Evolutionary conservation across 768 basidiomycete genomes (phyloP).

Genomic region (Austroboletus festivus): DNA sequence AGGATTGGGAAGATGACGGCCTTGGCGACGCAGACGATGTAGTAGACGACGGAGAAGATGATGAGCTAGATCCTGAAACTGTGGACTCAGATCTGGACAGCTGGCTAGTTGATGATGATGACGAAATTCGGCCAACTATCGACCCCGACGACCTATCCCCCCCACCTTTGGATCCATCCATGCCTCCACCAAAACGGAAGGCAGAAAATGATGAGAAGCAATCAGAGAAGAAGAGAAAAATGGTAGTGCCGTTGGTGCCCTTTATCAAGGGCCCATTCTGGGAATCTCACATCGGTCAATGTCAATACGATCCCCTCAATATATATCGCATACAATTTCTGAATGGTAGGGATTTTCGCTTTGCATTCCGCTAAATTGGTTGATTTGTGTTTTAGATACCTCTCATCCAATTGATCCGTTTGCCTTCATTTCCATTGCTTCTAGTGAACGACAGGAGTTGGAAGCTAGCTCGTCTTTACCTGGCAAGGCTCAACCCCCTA

Average conservation of each 20-base stretch:
- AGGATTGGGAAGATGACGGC: conserved; percentile 93
- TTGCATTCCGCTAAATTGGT: conserved; percentile 3
- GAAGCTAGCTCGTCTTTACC: conserved; percentile 39
- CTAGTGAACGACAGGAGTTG: conserved; percentile 34
- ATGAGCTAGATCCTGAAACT: conserved; percentile 57
- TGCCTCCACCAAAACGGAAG: conserved; percentile 62
- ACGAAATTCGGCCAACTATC: conserved; percentile 53
- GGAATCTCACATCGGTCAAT: conserved; percentile 66
- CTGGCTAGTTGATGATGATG: conserved; percentile 60
- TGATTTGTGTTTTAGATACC: conserved; percentile 47
- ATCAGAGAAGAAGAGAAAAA: conserved; percentile 66
- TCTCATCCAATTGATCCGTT: conserved; percentile 77
- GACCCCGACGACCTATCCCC: conserved; percentile 38
- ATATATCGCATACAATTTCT: conserved; percentile 76
- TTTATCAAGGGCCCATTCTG: conserved; percentile 81
- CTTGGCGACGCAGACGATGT: conserved; percentile 75
- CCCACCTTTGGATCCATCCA: conserved; percentile 29
- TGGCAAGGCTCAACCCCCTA: conserved; percentile 30
- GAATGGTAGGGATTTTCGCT: conserved; percentile 59
- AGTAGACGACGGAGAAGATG: conserved; percentile 59
- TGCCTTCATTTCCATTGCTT: conserved; percentile 54
- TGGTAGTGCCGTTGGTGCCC: conserved; percentile 75
- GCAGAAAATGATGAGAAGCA: conserved; percentile 46
- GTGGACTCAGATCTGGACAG: conserved; percentile 40
- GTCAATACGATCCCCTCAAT: conserved; percentile 67